Percentiles rank a stretch among this genome's conserved stretches.
phyloP scores from a whole-genome alignment of 2,329 filamentous ascomycete genomes.

The Periglandula ipomoeae region DNA sequence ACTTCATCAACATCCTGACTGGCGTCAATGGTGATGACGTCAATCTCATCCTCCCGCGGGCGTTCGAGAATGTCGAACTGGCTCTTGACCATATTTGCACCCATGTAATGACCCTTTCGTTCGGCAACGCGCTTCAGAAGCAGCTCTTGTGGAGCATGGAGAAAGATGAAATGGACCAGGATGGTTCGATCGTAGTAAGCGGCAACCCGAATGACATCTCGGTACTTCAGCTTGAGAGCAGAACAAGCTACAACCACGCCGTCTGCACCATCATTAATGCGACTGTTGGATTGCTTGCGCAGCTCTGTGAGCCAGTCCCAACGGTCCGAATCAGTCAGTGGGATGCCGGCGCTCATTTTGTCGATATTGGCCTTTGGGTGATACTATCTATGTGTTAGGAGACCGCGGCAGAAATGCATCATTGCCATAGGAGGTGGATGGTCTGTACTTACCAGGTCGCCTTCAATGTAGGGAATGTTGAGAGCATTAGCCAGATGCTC shows the following conservation, averaged over 20 bases:
- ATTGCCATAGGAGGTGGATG: background rate
- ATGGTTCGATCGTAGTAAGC: slow-evolving; percentile 65
- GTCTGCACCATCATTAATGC: slow-evolving; percentile 45
- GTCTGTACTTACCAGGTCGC: slow-evolving; percentile 53
- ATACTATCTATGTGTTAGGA: slow-evolving; percentile 39
- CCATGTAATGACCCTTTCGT: slow-evolving; percentile 88
- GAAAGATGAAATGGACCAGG: slow-evolving; percentile 87
- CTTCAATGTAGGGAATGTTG: slow-evolving; percentile 63
- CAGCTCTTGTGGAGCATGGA: slow-evolving; percentile 66
- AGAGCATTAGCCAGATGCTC: slow-evolving; percentile 53
- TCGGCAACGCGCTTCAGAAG: slow-evolving; percentile 66
- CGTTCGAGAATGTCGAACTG: slow-evolving; percentile 85
- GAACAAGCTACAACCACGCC: slow-evolving; percentile 96
- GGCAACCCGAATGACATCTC: slow-evolving; percentile 79
- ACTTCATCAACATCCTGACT: slow-evolving; percentile 50
- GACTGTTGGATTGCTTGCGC: slow-evolving; percentile 55
- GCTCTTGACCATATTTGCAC: slow-evolving; percentile 86
- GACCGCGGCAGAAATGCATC: background rate
- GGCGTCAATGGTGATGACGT: slow-evolving; percentile 65
- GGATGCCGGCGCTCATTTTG: slow-evolving; percentile 80
- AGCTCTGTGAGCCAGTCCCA: slow-evolving; percentile 93
- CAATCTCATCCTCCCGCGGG: slow-evolving; percentile 59
- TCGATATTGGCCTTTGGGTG: slow-evolving; percentile 72
- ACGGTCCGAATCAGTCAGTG: slow-evolving; percentile 84
- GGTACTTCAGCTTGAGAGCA: slow-evolving; percentile 92